Evolutionary conservation across 257 asterid species (phyloP).

Genomic region (Nicotiana benthamiana): DNA sequence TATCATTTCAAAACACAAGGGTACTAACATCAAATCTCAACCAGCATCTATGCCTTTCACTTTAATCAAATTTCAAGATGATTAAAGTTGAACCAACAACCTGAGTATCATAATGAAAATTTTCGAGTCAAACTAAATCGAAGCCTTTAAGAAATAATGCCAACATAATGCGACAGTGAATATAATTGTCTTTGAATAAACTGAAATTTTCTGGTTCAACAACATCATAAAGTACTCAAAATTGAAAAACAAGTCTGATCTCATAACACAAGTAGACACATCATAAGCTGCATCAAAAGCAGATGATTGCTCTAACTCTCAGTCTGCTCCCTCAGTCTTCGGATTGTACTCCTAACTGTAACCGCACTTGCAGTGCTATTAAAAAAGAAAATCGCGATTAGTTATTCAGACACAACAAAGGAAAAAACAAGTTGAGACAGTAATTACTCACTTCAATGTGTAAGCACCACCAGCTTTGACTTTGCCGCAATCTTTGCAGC

Average conservation of each 20-base stretch:
- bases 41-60: background rate
- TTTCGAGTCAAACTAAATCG: background rate
- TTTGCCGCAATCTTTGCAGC: slow-evolving; percentile 7
- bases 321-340: slow-evolving; percentile 7
- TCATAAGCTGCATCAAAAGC: background rate
- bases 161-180: background rate
- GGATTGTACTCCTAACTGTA: slow-evolving; percentile 8
- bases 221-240: background rate
- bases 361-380: slow-evolving; percentile 6
- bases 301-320: background rate
- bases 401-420: background rate
- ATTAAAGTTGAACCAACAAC: background rate
- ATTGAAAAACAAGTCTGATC: background rate
- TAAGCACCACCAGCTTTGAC: slow-evolving; percentile 8
- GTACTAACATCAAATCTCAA: background rate
- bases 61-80: background rate
- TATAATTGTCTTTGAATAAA: background rate
- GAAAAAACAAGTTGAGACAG: background rate
- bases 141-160: background rate
- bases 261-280: background rate
- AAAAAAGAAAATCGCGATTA: background rate
- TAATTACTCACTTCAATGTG: slow-evolving; percentile 1
- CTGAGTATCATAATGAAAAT: background rate
- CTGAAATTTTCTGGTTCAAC: background rate
- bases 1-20: too few relatives aligned